These are phyloP conservation scores for Bacterosira constricta DNA, from an alignment of 108 stramenopile genomes.

Conservation along the genomic window DNA sequence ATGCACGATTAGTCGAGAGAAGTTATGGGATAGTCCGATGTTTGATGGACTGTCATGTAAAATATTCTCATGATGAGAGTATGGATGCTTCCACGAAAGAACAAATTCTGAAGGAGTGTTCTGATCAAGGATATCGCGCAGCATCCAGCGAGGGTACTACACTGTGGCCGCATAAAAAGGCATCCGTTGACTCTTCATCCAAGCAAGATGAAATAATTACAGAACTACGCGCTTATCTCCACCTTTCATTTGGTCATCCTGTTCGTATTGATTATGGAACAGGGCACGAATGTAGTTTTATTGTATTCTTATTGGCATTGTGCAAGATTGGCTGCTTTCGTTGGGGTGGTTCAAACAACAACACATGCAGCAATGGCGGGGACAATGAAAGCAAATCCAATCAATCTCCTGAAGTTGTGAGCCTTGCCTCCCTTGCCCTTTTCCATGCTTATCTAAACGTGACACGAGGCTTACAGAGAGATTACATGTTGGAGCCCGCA, in stretches of 20 bases:
- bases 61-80: slow-evolving; percentile 13
- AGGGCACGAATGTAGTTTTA: slow-evolving; percentile 94
- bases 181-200: not conserved
- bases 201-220: slow-evolving; percentile 55
- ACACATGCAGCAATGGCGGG: slow-evolving; percentile 8
- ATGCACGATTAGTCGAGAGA: slow-evolving; percentile 65
- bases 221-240: slow-evolving; percentile 83
- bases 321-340: slow-evolving; percentile 75
- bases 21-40: slow-evolving; percentile 60
- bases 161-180: not conserved
- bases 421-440: slow-evolving; percentile 65
- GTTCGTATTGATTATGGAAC: slow-evolving; percentile 95
- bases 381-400: slow-evolving; percentile 24
- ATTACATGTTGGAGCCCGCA: slow-evolving; percentile 95
- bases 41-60: slow-evolving; percentile 54
- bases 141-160: slow-evolving; percentile 36
- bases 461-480: slow-evolving; percentile 76
- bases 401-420: slow-evolving; percentile 45
- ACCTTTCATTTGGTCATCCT: slow-evolving; percentile 89
- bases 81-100: slow-evolving; percentile 10
- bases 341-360: not conserved
- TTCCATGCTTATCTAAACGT: slow-evolving; percentile 75
- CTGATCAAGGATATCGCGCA: slow-evolving; percentile 60
- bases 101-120: slow-evolving; percentile 47
- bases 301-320: slow-evolving; percentile 79